These are phyloP conservation scores for Theileria orientalis DNA, from an alignment of 169 alveolate genomes.

Conservation along the genomic window DNA sequence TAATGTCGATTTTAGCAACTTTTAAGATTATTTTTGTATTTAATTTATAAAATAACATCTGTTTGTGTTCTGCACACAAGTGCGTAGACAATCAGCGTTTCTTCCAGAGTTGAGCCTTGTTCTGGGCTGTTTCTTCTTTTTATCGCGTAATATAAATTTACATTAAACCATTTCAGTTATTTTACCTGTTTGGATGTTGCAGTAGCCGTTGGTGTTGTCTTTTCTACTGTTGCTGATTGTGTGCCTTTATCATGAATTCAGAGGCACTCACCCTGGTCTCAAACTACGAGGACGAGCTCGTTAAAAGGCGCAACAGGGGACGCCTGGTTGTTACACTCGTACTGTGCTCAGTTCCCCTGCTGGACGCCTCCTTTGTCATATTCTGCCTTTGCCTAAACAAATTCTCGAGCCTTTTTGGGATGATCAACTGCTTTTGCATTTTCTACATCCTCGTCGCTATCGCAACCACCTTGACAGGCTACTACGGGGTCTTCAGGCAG, in stretches of 20 bases:
- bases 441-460: background rate
- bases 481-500: background rate
- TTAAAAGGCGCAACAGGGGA: background rate
- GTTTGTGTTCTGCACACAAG: background rate
- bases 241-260: constrained; percentile 2
- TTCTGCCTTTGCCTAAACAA: background rate
- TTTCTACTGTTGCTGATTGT: too few relatives aligned
- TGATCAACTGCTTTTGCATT: background rate
- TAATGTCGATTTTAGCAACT: too few relatives aligned
- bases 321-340: background rate
- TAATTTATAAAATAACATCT: background rate
- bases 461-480: constrained; percentile 9
- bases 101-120: too few relatives aligned
- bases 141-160: too few relatives aligned
- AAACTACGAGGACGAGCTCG: background rate
- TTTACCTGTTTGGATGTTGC: too few relatives aligned
- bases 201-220: too few relatives aligned
- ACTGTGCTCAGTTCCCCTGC: constrained; percentile 3
- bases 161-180: too few relatives aligned
- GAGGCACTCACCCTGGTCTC: background rate
- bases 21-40: too few relatives aligned
- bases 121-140: too few relatives aligned
- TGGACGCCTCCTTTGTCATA: constrained; percentile 2
- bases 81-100: constrained; percentile 23
- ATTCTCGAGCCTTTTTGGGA: background rate